Evolutionary conservation across 306 rosid genomes (phyloP).

Genomic region (Cicer judaicum): DNA sequence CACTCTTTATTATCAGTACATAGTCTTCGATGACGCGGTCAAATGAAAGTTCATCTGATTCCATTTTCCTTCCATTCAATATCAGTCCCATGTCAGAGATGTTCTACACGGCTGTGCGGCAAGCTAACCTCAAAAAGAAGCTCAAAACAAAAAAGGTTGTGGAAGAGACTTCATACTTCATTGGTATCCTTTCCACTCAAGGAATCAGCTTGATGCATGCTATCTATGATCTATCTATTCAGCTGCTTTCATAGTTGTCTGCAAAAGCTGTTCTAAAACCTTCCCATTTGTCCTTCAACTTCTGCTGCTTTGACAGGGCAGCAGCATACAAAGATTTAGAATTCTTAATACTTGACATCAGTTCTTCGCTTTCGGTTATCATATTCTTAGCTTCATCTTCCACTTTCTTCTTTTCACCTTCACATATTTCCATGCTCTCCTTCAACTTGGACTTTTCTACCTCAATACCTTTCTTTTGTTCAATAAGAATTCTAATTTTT

Average conservation of each 20-base stretch:
- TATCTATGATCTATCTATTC: too few species aligned
- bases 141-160: too few species aligned
- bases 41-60: too few species aligned
- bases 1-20: too few species aligned
- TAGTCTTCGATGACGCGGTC: too few species aligned
- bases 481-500: slow-evolving; percentile 19
- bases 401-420: slow-evolving; percentile 30
- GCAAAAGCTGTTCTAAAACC: slow-evolving; percentile 34
- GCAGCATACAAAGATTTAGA: slow-evolving; percentile 5
- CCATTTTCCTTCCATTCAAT: too few species aligned
- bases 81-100: too few species aligned
- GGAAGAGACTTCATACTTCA: too few species aligned
- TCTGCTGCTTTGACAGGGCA: slow-evolving; percentile 27
- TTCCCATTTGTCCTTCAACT: slow-evolving; percentile 39
- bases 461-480: slow-evolving; percentile 4
- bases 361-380: slow-evolving; percentile 28
- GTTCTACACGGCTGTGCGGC: too few species aligned
- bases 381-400: slow-evolving; percentile 32
- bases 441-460: slow-evolving; percentile 5
- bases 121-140: too few species aligned
- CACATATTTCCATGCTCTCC: slow-evolving; percentile 30
- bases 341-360: slow-evolving; percentile 4
- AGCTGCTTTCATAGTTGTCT: neutral
- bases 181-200: too few species aligned
- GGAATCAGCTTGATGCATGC: too few species aligned